Evolutionary conservation across 352 stramenopile species (phyloP), one percentile per base, ranked within the genome.

Genomic region (Phytophthora pseudosyringae): DNA sequence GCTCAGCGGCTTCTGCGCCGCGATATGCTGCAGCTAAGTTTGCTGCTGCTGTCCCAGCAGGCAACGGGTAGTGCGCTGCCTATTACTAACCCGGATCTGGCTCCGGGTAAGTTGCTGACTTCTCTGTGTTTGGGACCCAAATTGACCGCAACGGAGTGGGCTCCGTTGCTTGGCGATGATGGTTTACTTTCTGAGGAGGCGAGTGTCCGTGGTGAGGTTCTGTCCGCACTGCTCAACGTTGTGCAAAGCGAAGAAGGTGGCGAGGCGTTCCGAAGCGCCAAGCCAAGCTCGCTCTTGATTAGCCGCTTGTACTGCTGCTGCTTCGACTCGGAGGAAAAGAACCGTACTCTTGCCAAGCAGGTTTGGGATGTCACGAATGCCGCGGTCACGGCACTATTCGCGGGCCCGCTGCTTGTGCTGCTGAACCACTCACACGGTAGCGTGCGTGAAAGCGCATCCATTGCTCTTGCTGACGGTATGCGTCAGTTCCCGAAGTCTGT

Each of bases 401-500:
- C 83, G 0, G 85, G 75, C 1, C 75, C 79, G 4, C 49, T 96
- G 40, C 74, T 95, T 11, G 69, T 78, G 35, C 57, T 97, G 47
- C 66, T 98, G 5, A 86, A 88, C 55, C 90, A 98, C 70, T 48
- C 67, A 11, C 75, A 89, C 45, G 69, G 54, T 25, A 91, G 91
- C 47, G 88, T 97, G 4, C 89, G 90, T 32, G 82, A 91, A 57
- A 90, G 81, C 6, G 89, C 89, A 9, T 82, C 83, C 33, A 74
- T 89, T 15, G 88, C 88, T 16, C 77, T 97, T 57, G 89, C 89
- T 3, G 75, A 89, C 28, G 90, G 85, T 36, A 89, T 97, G 82
- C 78, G 76, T 40, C 83, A 89, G 56, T 94, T 91, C 75, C 85
- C 86, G 0, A 78, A 94, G 64, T 83, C 80, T 16, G 79, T 90